Base-by-base conservation (phyloP, 768 basidiomycete genomes). In the Roridomyces roridus region DNA sequence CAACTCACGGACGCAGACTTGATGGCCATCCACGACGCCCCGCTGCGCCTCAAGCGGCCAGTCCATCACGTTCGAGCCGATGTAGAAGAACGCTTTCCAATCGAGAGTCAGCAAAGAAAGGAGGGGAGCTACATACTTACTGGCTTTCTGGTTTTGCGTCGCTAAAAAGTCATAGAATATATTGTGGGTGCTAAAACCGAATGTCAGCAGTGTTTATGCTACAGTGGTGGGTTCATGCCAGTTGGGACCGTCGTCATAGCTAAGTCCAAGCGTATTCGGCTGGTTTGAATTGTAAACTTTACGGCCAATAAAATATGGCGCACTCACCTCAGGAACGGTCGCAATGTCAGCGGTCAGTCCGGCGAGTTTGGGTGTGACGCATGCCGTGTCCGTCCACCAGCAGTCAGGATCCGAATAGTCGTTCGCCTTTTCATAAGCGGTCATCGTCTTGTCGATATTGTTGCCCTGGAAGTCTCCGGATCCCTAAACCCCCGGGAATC, bases 161-260 rank as follows among this genome's bases (percentile, higher is more conserved):
- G 63, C 41, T 24, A 87, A 73, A 57, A 68, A 87, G 58, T 86
- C 76, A 35, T 87, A 87, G 54, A 87, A 87, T 2, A 74, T 76
- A 46, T 87, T 87, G 60, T 87, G 86, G 31, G 11, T 15, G 7
- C n/a, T n/a, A n/a, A n/a, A n/a, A n/a, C n/a, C n/a, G n/a, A n/a
- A n/a, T n/a, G n/a, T n/a, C n/a, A n/a, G n/a, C n/a, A n/a, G n/a
- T n/a, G n/a, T n/a, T n/a, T n/a, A n/a, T n/a, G n/a, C n/a, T n/a
- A n/a, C n/a, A n/a, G n/a, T n/a, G n/a, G n/a, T n/a, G n/a, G n/a
- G n/a, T n/a, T n/a, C n/a, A n/a, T n/a, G n/a, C n/a, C 31, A 34
- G 31, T 34, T 11, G 1, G 86, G 86, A 1, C 86, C 86, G 55
- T 87, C 85, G 58, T 87, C 86, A 51, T 86, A 87, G 4, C 77